These are phyloP conservation scores for Isatis tinctoria DNA, from an alignment of 345 rosid genomes.

Conservation along the genomic window DNA sequence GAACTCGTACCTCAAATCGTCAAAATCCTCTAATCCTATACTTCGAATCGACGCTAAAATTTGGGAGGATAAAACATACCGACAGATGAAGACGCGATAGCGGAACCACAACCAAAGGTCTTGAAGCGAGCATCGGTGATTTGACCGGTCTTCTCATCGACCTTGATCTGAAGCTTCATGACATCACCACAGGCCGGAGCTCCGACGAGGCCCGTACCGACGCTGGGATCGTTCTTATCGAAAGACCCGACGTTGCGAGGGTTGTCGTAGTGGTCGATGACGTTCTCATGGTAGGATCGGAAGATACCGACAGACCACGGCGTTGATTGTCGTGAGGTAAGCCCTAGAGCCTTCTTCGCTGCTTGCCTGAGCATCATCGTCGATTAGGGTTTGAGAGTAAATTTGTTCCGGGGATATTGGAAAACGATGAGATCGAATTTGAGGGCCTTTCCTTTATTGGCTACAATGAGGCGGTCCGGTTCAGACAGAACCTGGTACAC, in stretches of 20 bases:
- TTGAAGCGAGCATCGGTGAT: constrained; percentile 91
- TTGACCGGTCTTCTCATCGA: constrained; percentile 77
- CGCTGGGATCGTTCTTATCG: constrained; percentile 79
- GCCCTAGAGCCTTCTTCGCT: constrained; percentile 46
- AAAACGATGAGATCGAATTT: background rate
- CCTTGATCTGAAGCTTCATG: constrained; percentile 96
- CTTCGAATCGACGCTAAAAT: too few relatives aligned
- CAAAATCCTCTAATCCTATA: background rate
- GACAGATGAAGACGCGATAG: constrained; percentile 94
- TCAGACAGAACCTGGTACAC: background rate
- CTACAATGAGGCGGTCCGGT: background rate
- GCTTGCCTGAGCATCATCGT: constrained; percentile 48
- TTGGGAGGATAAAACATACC: too few relatives aligned
- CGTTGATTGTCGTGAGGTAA: constrained; percentile 29
- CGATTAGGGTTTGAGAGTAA: background rate
- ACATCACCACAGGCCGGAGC: constrained; percentile 99
- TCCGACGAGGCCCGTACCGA: constrained; percentile 95
- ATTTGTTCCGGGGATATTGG: background rate
- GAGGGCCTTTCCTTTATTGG: background rate
- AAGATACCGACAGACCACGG: constrained; percentile 29
- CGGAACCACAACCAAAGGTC: constrained; percentile 99
- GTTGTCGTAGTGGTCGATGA: constrained; percentile 89
- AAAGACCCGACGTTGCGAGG: constrained; percentile 96
- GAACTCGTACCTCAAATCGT: background rate
- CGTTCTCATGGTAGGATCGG: constrained; percentile 85